Conservation (phyloP, 495 filamentous ascomycete genomes). For the Filosporella fistucella region DNA sequence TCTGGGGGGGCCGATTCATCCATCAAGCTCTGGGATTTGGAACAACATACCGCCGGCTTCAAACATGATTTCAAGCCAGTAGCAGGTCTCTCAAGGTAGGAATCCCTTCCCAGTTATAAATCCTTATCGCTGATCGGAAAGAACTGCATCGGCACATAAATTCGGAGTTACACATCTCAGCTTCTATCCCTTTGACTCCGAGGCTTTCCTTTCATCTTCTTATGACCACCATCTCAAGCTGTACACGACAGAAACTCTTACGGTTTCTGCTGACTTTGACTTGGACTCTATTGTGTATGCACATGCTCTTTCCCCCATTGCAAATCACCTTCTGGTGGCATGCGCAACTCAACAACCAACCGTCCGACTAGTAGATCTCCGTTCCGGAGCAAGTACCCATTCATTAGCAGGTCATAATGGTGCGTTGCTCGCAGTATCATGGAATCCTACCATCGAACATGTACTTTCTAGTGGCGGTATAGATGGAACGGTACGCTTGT, state of each 20-base stretch:
- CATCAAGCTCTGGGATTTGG: conserved; percentile 81
- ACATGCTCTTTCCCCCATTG: conserved; percentile 71
- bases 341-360: conserved; percentile 77
- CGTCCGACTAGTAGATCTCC: conserved; percentile 77
- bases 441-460: conserved; percentile 75
- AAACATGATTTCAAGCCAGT: conserved; percentile 41
- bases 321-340: conserved; percentile 69
- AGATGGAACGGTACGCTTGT: conserved; percentile 76
- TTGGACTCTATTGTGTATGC: conserved; percentile 69
- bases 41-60: conserved; percentile 30
- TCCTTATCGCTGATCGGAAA: conserved; percentile 1
- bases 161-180: conserved; percentile 79
- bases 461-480: conserved; percentile 72
- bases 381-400: conserved; percentile 71
- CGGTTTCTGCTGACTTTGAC: conserved; percentile 60
- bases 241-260: conserved; percentile 61
- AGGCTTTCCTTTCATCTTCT: conserved; percentile 75
- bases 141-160: conserved; percentile 48
- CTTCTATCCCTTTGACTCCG: conserved; percentile 83
- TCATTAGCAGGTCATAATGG: conserved; percentile 70
- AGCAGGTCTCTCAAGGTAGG: conserved; percentile 30
- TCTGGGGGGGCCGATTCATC: conserved; percentile 79
- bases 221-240: conserved; percentile 82
- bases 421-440: conserved; percentile 66
- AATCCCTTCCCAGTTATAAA: not conserved